Evolutionary conservation across 306 rosid species (phyloP).

Genomic region (Glycine soja): DNA sequence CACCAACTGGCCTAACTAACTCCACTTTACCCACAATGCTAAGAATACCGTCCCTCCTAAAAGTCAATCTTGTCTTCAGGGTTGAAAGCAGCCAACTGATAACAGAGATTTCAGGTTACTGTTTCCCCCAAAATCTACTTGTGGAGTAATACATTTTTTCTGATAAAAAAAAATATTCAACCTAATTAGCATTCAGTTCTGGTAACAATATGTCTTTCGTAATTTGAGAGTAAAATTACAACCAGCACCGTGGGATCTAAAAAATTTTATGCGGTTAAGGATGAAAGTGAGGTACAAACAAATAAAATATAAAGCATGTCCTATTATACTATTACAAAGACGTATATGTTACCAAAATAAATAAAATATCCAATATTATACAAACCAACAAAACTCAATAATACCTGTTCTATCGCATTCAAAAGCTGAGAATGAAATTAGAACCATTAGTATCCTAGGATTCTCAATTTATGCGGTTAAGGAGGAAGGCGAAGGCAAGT

Average conservation of each 20-base stretch:
- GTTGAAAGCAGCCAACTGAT: background rate
- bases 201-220: too few species aligned
- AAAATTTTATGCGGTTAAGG: background rate
- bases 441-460: conserved; percentile 64
- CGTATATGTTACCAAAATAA: background rate
- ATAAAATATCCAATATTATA: background rate
- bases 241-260: too few species aligned
- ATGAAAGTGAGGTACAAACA: background rate
- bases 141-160: background rate
- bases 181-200: too few species aligned
- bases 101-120: background rate
- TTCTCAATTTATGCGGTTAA: conserved; percentile 64
- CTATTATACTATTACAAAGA: background rate
- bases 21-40: background rate
- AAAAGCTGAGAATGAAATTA: conserved; percentile 67
- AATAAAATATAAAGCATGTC: background rate
- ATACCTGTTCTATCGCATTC: conserved; percentile 61
- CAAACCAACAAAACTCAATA: conserved; percentile 5
- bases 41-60: background rate
- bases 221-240: too few species aligned
- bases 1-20: background rate
- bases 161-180: too few species aligned
- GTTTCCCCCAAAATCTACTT: background rate
- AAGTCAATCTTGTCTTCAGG: background rate
- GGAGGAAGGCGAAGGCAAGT: conserved; percentile 56